These are phyloP conservation scores for Lecanicillium sp. DNA, from an alignment of 2,329 filamentous ascomycete genomes.

Conservation along the genomic window DNA sequence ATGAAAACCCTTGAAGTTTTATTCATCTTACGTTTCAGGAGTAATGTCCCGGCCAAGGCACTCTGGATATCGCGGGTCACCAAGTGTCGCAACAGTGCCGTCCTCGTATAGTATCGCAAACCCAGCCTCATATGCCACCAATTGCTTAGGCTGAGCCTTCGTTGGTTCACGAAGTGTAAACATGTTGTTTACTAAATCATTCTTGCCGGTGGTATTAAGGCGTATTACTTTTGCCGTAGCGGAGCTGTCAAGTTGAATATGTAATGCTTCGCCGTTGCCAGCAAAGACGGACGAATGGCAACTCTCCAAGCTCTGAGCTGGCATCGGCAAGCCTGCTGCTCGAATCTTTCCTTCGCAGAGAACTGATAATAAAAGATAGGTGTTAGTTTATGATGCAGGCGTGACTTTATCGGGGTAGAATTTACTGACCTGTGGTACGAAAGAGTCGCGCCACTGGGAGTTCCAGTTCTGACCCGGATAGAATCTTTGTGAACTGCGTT, in stretches of 20 bases:
- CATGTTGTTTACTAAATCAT: neutral
- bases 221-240: neutral
- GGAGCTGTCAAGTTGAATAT: neutral
- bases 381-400: constrained; percentile 4
- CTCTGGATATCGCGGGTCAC: constrained; percentile 48
- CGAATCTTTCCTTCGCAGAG: constrained; percentile 12
- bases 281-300: too few species aligned
- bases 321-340: constrained; percentile 12
- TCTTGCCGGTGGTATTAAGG: too few species aligned
- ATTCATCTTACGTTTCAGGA: neutral
- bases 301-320: neutral
- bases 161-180: neutral
- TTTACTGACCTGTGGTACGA: constrained; percentile 38
- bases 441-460: constrained; percentile 27
- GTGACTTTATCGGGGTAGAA: neutral
- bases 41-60: constrained; percentile 29
- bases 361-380: constrained; percentile 10
- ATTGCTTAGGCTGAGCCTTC: constrained; percentile 23
- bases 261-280: too few species aligned
- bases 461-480: constrained; percentile 27
- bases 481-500: constrained; percentile 31
- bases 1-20: neutral
- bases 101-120: constrained; percentile 36
- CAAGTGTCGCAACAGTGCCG: constrained; percentile 42
- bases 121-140: constrained; percentile 39